Conservation (phyloP, 176 grass and related monocot genomes). For the Ensete glaucum region DNA sequence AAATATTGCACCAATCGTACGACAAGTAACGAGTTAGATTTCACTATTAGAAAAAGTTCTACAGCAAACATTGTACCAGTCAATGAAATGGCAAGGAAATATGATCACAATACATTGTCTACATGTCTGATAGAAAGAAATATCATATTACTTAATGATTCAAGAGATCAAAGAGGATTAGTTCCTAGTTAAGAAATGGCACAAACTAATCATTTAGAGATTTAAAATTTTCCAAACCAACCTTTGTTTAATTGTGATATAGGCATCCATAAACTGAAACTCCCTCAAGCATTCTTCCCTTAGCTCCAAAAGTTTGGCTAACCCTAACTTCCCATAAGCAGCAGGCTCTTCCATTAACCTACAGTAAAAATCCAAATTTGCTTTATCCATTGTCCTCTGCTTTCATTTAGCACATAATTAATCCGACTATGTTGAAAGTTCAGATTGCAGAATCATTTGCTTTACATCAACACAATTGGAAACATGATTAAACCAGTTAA, state of each 20-base stretch:
- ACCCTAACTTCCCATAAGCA: slow-evolving; percentile 92
- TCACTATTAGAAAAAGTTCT: too few species aligned
- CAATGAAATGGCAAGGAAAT: too few species aligned
- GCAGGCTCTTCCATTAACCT: slow-evolving; percentile 98
- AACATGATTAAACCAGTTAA: neutral
- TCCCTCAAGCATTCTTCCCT: slow-evolving; percentile 99
- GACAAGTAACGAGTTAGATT: too few species aligned
- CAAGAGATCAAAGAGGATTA: too few species aligned
- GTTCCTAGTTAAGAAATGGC: too few species aligned
- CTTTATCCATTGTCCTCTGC: neutral
- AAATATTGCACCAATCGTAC: too few species aligned
- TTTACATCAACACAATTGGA: neutral
- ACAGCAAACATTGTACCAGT: too few species aligned
- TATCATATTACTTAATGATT: too few species aligned
- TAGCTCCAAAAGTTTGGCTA: slow-evolving; percentile 84
- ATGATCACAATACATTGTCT: too few species aligned
- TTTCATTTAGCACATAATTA: neutral
- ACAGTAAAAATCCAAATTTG: slow-evolving; percentile 3
- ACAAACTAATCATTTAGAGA: neutral
- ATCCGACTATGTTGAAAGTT: neutral
- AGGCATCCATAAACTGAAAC: slow-evolving; percentile 94
- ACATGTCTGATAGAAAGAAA: too few species aligned
- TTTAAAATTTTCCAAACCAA: slow-evolving; percentile 5
- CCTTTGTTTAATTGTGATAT: slow-evolving; percentile 98
- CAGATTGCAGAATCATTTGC: neutral